These are phyloP conservation scores for Spirogloea muscicola DNA, from an alignment of 139 green algal species.

Conservation along the genomic window DNA sequence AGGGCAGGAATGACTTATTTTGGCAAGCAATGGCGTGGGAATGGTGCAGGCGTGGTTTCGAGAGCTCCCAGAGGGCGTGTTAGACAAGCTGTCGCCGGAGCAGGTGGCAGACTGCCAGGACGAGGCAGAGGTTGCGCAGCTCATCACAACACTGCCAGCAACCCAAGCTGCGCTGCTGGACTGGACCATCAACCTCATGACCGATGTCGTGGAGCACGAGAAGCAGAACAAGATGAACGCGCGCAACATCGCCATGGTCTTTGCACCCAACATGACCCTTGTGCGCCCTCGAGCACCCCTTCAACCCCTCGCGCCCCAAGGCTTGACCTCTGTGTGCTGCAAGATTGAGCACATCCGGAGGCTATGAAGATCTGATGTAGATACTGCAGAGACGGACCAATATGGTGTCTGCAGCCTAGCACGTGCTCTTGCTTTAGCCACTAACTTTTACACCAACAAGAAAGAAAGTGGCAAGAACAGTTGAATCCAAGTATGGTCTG, in stretches of 20 bases:
- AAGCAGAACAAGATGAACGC: conserved; percentile 19
- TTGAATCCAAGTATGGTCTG: neutral
- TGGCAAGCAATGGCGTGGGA: neutral
- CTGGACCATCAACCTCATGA: conserved; percentile 9
- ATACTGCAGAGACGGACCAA: too few species aligned
- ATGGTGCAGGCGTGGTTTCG: conserved; percentile 12
- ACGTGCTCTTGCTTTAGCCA: too few species aligned
- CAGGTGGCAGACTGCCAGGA: conserved; percentile 3
- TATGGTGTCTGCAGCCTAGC: too few species aligned
- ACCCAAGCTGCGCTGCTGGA: conserved; percentile 4
- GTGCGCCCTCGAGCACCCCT: neutral
- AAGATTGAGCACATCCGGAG: too few species aligned
- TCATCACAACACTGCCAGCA: neutral
- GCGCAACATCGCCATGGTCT: conserved; percentile 9
- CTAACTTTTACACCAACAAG: too few species aligned
- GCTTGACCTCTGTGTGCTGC: neutral
- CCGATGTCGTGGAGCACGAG: conserved; percentile 17
- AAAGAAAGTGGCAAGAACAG: neutral
- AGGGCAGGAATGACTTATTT: neutral
- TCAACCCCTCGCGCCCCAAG: too few species aligned
- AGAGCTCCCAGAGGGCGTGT: conserved; percentile 4
- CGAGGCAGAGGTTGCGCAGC: neutral
- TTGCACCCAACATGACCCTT: conserved; percentile 17
- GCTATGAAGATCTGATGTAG: too few species aligned
- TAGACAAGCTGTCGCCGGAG: conserved; percentile 4